Conservation (phyloP, 108 stramenopile species). For the Cyclotella sp. region DNA sequence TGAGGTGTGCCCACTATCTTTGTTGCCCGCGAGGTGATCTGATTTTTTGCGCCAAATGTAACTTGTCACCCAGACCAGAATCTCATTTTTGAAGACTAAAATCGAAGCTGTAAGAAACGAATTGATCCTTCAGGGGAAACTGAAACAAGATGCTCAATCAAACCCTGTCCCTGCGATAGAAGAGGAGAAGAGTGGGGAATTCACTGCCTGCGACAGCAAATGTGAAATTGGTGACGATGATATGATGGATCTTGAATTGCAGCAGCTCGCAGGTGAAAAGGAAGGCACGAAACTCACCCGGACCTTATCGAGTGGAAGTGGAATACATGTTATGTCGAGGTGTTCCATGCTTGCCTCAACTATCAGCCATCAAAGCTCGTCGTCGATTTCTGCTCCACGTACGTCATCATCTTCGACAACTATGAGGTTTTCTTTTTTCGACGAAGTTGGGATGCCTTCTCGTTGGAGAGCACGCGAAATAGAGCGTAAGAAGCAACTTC, state of each 20-base stretch:
- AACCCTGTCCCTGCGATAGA: background rate
- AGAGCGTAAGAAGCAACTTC: background rate
- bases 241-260: background rate
- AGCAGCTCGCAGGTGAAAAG: background rate
- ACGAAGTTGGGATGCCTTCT: constrained; percentile 12
- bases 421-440: background rate
- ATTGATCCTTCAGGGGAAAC: background rate
- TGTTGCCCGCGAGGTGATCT: background rate
- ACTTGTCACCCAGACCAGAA: background rate
- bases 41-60: background rate
- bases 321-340: background rate
- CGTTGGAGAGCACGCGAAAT: constrained; percentile 15
- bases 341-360: background rate
- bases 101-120: constrained; percentile 2
- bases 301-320: background rate
- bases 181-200: constrained; percentile 1
- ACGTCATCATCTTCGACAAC: background rate
- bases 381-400: background rate
- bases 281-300: background rate
- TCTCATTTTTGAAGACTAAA: background rate
- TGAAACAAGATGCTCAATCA: background rate
- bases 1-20: background rate
- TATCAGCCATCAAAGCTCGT: background rate
- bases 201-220: background rate
- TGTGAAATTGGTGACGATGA: background rate